Evolutionary conservation across 805 yeast species (phyloP).

Genomic region (Wickerhamomyces tratensis): DNA sequence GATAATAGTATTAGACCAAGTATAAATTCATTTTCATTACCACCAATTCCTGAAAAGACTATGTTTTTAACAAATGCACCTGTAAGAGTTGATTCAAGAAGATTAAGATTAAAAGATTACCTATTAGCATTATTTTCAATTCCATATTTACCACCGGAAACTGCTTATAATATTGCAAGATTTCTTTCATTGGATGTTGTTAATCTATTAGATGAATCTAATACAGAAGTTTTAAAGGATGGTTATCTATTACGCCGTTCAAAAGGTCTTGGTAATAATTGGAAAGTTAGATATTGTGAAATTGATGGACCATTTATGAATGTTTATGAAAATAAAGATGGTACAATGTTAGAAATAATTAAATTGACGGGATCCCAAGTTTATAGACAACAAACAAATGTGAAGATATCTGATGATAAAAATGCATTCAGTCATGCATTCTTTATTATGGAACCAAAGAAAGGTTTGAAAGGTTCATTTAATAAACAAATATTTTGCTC

Average conservation of each 20-base stretch:
- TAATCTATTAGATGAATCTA: conserved; percentile 43
- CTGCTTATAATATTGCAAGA: conserved; percentile 44
- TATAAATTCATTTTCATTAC: conserved; percentile 37
- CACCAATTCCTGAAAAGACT: conserved; percentile 54
- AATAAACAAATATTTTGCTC: conserved; percentile 66
- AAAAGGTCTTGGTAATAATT: conserved; percentile 50
- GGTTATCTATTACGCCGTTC: conserved; percentile 57
- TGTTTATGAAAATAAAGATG: conserved; percentile 48
- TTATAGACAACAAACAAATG: conserved; percentile 35
- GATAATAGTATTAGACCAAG: conserved; percentile 49
- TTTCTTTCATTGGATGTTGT: conserved; percentile 62
- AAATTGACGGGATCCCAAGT: conserved; percentile 41
- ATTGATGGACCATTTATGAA: conserved; percentile 50
- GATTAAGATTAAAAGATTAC: conserved; percentile 45
- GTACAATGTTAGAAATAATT: conserved; percentile 42
- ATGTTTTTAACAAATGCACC: conserved; percentile 55
- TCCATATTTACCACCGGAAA: conserved; percentile 47
- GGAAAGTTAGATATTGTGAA: conserved; percentile 67
- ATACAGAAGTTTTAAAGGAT: conserved; percentile 44
- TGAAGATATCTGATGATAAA: conserved; percentile 16
- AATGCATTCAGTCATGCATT: conserved; percentile 47
- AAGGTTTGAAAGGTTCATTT: conserved; percentile 12
- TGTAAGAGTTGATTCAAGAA: conserved; percentile 50
- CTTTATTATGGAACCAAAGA: conserved; percentile 38
- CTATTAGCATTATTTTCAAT: conserved; percentile 45